These are phyloP conservation scores for Mucor lusitanicus DNA, from an alignment of 371 early-diverging fungal species.

Conservation along the genomic window DNA sequence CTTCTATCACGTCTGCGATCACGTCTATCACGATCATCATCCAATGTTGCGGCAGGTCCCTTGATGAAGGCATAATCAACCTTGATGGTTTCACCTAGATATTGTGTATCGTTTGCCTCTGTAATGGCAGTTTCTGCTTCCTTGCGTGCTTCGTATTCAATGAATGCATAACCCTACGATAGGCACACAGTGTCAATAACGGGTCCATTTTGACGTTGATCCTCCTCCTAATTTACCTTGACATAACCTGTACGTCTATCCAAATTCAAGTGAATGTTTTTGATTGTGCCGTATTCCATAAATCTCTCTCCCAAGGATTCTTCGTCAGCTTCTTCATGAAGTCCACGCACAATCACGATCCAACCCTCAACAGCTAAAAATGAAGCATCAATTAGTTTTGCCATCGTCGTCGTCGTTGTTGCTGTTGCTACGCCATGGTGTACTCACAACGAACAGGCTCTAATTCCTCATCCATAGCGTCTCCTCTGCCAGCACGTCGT, in stretches of 20 bases:
- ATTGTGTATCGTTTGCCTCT: constrained; percentile 66
- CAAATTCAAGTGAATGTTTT: constrained; percentile 88
- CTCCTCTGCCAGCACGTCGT: constrained; percentile 20
- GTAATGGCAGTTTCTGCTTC: constrained; percentile 86
- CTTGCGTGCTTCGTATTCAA: constrained; percentile 83
- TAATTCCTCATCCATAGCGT: constrained; percentile 22
- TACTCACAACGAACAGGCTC: constrained; percentile 68
- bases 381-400: no score
- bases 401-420: no score
- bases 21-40: constrained; percentile 17
- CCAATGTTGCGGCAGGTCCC: constrained; percentile 14
- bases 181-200: background rate
- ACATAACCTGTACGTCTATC: constrained; percentile 95
- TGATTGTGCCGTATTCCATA: constrained; percentile 87
- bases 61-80: constrained; percentile 87
- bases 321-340: constrained; percentile 95
- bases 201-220: background rate
- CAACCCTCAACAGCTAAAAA: constrained; percentile 90
- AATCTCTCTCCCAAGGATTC: constrained; percentile 89
- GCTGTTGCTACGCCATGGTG: background rate
- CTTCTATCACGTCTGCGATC: constrained; percentile 32
- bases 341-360: constrained; percentile 87
- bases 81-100: constrained; percentile 72
- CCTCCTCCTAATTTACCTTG: constrained; percentile 63
- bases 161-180: constrained; percentile 87